Percentiles rank a stretch among this genome's conserved stretches.
phyloP scores from a whole-genome alignment of 2,329 filamentous ascomycete species.

The Raffaelea arxii region DNA sequence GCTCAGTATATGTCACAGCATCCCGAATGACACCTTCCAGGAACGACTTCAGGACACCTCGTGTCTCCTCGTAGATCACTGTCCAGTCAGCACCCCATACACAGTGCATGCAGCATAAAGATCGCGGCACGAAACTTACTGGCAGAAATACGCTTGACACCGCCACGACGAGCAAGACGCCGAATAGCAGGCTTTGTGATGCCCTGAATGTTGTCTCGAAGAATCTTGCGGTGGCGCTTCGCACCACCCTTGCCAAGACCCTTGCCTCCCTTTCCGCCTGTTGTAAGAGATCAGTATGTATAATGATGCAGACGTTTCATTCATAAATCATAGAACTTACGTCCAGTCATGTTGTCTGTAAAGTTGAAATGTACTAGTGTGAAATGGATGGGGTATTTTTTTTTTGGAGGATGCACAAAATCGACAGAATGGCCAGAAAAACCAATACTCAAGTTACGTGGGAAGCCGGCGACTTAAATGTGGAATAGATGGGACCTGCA shows the following conservation, averaged over 20 bases:
- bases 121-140: constrained; percentile 43
- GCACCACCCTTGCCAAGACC: constrained; percentile 96
- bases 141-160: constrained; percentile 99
- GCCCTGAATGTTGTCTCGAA: constrained; percentile 99
- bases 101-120: too few relatives aligned
- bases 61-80: constrained; percentile 74
- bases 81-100: neutral
- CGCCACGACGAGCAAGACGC: constrained; percentile 96
- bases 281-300: constrained; percentile 26
- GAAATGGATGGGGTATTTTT: too few relatives aligned
- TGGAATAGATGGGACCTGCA: constrained; percentile 7
- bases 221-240: constrained; percentile 98
- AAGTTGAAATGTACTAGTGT: too few relatives aligned
- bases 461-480: constrained; percentile 13
- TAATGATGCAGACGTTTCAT: neutral
- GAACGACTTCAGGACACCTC: constrained; percentile 69
- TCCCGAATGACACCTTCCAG: constrained; percentile 68
- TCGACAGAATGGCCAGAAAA: too few relatives aligned
- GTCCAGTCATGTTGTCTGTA: constrained; percentile 27
- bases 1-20: constrained; percentile 68
- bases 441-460: too few relatives aligned
- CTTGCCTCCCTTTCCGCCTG: constrained; percentile 93
- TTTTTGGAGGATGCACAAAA: too few relatives aligned
- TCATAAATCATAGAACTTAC: constrained; percentile 16
- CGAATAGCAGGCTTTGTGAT: constrained; percentile 98